Evolutionary conservation across 495 filamentous ascomycete species (phyloP).

Genomic region (Penicillium maclennaniae): DNA sequence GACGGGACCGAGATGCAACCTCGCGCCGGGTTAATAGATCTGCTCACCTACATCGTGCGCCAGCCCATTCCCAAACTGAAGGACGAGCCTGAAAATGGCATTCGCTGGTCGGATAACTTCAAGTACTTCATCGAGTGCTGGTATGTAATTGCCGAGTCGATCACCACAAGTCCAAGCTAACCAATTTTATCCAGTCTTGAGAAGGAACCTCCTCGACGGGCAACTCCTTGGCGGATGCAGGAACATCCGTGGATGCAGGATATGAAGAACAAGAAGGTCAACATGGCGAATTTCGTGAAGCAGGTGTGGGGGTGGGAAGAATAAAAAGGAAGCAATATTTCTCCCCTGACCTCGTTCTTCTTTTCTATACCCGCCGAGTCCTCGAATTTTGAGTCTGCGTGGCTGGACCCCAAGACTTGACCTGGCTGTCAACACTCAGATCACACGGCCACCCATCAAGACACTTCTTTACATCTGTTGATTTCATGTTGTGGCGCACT

Average conservation of each 20-base stretch:
- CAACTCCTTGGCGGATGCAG: constrained; percentile 96
- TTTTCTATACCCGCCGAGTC: constrained; percentile 16
- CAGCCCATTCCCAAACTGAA: constrained; percentile 95
- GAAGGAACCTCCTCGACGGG: constrained; percentile 82
- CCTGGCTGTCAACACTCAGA: constrained; percentile 45
- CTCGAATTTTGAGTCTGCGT: constrained; percentile 30
- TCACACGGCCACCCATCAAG: constrained; percentile 11
- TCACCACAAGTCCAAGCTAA: background rate
- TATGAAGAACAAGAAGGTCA: constrained; percentile 92
- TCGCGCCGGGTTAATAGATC: constrained; percentile 84
- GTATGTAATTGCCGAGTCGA: constrained; percentile 53
- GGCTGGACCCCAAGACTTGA: constrained; percentile 44
- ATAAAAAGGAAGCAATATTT: constrained; percentile 22
- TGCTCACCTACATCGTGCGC: constrained; percentile 93
- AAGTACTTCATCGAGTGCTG: constrained; percentile 99
- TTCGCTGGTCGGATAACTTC: constrained; percentile 92
- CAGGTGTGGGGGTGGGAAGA: constrained; percentile 95
- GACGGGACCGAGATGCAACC: constrained; percentile 90
- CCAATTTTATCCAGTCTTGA: constrained; percentile 61
- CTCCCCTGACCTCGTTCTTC: constrained; percentile 9
- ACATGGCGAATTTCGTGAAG: constrained; percentile 87
- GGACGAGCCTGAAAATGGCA: constrained; percentile 76
- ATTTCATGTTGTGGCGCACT: constrained; percentile 12
- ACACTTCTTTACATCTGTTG: constrained; percentile 13
- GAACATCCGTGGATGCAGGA: constrained; percentile 98